Conservation (phyloP, 2,329 filamentous ascomycete species). For the Dichotomopilus funicola region DNA sequence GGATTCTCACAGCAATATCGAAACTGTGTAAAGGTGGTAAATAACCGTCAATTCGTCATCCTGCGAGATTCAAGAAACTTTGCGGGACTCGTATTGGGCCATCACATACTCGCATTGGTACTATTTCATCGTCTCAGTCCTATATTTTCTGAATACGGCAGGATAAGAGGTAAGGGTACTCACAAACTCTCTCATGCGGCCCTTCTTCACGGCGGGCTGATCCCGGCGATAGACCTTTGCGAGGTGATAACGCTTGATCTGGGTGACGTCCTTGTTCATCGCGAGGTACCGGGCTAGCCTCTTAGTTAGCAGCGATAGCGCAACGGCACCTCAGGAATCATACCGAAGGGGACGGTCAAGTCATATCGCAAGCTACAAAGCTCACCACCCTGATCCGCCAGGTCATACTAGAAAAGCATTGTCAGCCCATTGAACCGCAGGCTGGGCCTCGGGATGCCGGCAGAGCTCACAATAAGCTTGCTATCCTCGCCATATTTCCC, state of each 20-base stretch:
- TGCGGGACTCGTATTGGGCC: neutral
- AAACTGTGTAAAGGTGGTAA: constrained; percentile 39
- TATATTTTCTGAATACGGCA: neutral
- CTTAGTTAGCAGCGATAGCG: neutral
- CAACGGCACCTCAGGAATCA: neutral
- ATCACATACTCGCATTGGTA: constrained; percentile 72
- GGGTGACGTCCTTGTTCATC: constrained; percentile 77
- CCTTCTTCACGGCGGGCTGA: constrained; percentile 81
- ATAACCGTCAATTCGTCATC: neutral
- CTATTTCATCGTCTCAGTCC: constrained; percentile 13
- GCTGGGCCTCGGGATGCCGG: neutral
- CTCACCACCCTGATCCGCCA: constrained; percentile 78
- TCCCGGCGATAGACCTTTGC: constrained; percentile 84
- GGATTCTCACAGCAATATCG: constrained; percentile 61
- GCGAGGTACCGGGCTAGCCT: constrained; percentile 71
- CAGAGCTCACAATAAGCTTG: constrained; percentile 37
- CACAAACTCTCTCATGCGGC: constrained; percentile 70
- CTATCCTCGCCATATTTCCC: constrained; percentile 78
- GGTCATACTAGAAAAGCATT: constrained; percentile 52
- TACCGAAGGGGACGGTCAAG: constrained; percentile 35
- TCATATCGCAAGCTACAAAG: constrained; percentile 77
- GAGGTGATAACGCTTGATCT: constrained; percentile 91
- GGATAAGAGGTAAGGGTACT: neutral
- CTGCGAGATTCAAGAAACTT: neutral
- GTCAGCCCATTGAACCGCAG: neutral